Percentiles rank a stretch among this genome's conserved stretches.
Conservation (phyloP, 164 flowering plant genomes). For the Vitis cinerea region DNA sequence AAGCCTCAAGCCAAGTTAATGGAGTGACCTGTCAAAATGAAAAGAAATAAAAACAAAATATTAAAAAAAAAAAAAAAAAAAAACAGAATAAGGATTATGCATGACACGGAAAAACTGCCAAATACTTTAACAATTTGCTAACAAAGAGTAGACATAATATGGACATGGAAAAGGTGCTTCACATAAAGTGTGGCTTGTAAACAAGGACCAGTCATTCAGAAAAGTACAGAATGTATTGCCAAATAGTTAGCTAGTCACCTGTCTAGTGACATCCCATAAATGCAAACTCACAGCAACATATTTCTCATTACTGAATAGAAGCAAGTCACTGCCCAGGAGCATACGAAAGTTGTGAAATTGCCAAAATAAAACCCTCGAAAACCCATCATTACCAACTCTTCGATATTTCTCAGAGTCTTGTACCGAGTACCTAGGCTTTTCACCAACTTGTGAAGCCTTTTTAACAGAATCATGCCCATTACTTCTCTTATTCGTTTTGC, state of each 20-base stretch:
- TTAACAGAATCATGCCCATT: constrained; percentile 52
- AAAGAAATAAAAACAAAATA: neutral
- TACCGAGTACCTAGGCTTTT: constrained; percentile 54
- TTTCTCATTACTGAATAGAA: constrained; percentile 90
- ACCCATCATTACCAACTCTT: constrained; percentile 63
- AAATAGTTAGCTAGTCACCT: constrained; percentile 34
- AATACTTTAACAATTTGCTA: neutral
- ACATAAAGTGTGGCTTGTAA: too few species aligned
- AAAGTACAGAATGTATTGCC: too few species aligned
- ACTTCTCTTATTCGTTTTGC: constrained; percentile 49
- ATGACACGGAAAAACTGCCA: too few species aligned
- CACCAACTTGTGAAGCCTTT: constrained; percentile 69
- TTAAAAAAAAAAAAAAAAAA: neutral
- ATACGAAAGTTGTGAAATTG: constrained; percentile 95
- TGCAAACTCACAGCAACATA: constrained; percentile 96
- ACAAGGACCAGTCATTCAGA: too few species aligned
- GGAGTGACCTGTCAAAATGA: constrained; percentile 68
- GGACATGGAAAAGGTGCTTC: neutral
- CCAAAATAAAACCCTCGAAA: constrained; percentile 82
- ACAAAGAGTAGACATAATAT: neutral
- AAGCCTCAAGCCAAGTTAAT: constrained; percentile 95
- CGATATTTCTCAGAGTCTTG: constrained; percentile 84
- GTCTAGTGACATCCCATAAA: constrained; percentile 80
- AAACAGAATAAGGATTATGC: neutral
- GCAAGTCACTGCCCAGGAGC: constrained; percentile 96